phyloP scores from a whole-genome alignment of 306 rosid genomes.

The Abrus precatorius region DNA sequence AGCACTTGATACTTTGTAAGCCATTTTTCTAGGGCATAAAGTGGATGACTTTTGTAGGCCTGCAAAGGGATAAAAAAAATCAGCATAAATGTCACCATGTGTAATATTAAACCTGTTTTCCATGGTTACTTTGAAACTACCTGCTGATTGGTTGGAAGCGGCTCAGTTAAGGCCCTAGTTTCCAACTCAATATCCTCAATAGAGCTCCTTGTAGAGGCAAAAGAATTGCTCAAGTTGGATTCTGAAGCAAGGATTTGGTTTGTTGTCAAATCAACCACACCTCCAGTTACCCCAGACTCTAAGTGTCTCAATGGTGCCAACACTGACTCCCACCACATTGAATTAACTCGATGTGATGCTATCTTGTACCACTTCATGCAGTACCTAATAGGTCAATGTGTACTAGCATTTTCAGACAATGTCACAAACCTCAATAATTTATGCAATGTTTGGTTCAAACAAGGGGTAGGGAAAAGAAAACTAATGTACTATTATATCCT shows the following conservation, averaged over 20 bases:
- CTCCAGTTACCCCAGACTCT: constrained; percentile 75
- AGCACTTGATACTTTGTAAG: constrained; percentile 86
- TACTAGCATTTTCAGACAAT: constrained; percentile 47
- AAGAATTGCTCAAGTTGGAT: constrained; percentile 52
- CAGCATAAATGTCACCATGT: constrained; percentile 15
- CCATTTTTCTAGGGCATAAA: constrained; percentile 92
- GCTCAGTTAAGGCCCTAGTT: constrained; percentile 97
- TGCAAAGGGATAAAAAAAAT: constrained; percentile 53
- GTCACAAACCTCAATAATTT: background rate
- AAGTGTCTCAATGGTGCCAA: constrained; percentile 83
- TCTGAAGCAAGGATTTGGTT: constrained; percentile 46
- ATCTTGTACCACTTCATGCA: constrained; percentile 91
- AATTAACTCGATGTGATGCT: constrained; percentile 76
- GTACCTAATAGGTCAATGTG: constrained; percentile 64
- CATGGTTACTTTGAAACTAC: constrained; percentile 53
- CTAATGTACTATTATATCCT: background rate
- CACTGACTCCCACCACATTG: constrained; percentile 88
- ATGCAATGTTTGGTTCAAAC: background rate
- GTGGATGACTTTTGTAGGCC: constrained; percentile 88
- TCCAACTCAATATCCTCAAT: constrained; percentile 96
- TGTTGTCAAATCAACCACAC: constrained; percentile 46
- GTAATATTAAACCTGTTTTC: constrained; percentile 38
- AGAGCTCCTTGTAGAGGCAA: constrained; percentile 65
- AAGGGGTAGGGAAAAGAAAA: background rate
- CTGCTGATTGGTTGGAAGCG: constrained; percentile 98